Evolutionary conservation across 2,329 filamentous ascomycete species (phyloP).

Genomic region (Calonectria ilicicola): DNA sequence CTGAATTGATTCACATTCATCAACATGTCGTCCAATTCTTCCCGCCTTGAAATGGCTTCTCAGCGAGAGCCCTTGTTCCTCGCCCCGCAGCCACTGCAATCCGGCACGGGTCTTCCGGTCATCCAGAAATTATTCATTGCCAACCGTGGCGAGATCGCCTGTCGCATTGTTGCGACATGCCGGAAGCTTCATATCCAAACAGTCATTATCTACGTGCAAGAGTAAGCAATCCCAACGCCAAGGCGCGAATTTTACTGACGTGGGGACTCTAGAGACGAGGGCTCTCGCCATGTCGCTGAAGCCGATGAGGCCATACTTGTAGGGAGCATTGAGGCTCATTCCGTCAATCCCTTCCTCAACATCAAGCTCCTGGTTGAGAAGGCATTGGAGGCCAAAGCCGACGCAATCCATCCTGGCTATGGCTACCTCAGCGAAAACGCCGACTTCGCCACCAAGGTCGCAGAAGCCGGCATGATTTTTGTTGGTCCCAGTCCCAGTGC

Average conservation of each 20-base stretch:
- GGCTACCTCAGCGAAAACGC: conserved; percentile 56
- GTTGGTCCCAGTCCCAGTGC: conserved; percentile 65
- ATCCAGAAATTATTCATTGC: conserved; percentile 44
- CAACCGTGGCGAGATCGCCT: conserved; percentile 40
- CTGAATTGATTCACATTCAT: neutral
- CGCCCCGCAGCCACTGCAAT: conserved; percentile 1
- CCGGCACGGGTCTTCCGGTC: conserved; percentile 2
- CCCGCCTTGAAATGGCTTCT: neutral
- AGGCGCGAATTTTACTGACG: neutral
- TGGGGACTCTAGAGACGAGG: conserved; percentile 15
- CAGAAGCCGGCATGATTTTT: conserved; percentile 65
- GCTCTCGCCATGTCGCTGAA: conserved; percentile 24
- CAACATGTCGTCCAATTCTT: neutral
- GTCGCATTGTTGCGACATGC: conserved; percentile 34
- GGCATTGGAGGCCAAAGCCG: conserved; percentile 45
- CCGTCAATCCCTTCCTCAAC: conserved; percentile 27
- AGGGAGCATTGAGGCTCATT: conserved; percentile 21
- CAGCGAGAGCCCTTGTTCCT: conserved; percentile 6
- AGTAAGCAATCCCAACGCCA: conserved; percentile 31
- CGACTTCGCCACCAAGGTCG: conserved; percentile 66
- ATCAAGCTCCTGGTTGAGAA: conserved; percentile 23
- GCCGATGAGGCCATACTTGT: conserved; percentile 33
- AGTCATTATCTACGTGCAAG: conserved; percentile 66
- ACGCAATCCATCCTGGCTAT: conserved; percentile 34
- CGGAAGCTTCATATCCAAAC: conserved; percentile 59